phyloP scores from a whole-genome alignment of 2,329 filamentous ascomycete species.

The Monilinia vaccinii-corymbosi region DNA sequence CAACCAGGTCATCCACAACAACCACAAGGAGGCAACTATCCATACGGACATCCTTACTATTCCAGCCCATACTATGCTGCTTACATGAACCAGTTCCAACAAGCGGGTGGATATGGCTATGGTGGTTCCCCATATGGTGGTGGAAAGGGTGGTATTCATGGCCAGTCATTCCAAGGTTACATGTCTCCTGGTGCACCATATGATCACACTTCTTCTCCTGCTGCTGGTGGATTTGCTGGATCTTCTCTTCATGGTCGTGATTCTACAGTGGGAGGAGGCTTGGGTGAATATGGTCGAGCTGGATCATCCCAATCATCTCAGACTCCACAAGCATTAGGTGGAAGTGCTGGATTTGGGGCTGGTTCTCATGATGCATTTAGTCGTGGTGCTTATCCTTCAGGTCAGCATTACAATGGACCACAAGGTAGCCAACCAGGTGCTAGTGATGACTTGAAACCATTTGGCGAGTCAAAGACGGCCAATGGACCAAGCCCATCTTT shows the following conservation, averaged over 20 bases:
- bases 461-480: slow-evolving; percentile 29
- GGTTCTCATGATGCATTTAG: slow-evolving; percentile 28
- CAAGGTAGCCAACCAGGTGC: slow-evolving; percentile 27
- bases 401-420: slow-evolving; percentile 27
- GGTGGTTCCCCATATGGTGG: slow-evolving; percentile 29
- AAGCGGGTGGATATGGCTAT: slow-evolving; percentile 30
- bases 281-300: slow-evolving; percentile 30
- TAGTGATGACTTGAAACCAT: slow-evolving; percentile 31
- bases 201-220: slow-evolving; percentile 30
- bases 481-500: slow-evolving; percentile 31
- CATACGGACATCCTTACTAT: slow-evolving; percentile 51
- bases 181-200: slow-evolving; percentile 30
- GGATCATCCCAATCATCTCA: slow-evolving; percentile 29
- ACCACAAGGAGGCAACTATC: slow-evolving; percentile 40
- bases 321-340: slow-evolving; percentile 27
- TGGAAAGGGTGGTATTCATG: slow-evolving; percentile 29
- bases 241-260: slow-evolving; percentile 31
- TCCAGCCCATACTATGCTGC: slow-evolving; percentile 53
- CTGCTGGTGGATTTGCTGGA: slow-evolving; percentile 25
- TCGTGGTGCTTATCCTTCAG: slow-evolving; percentile 28
- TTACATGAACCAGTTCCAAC: slow-evolving; percentile 46
- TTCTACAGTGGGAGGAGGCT: slow-evolving; percentile 25
- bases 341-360: slow-evolving; percentile 27
- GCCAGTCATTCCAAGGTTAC: slow-evolving; percentile 29
- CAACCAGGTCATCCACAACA: slow-evolving; percentile 41